Percentiles rank a stretch among this genome's conserved stretches.
phyloP scores from a whole-genome alignment of 768 basidiomycete genomes.

The Leucocoprinus leucothites region DNA sequence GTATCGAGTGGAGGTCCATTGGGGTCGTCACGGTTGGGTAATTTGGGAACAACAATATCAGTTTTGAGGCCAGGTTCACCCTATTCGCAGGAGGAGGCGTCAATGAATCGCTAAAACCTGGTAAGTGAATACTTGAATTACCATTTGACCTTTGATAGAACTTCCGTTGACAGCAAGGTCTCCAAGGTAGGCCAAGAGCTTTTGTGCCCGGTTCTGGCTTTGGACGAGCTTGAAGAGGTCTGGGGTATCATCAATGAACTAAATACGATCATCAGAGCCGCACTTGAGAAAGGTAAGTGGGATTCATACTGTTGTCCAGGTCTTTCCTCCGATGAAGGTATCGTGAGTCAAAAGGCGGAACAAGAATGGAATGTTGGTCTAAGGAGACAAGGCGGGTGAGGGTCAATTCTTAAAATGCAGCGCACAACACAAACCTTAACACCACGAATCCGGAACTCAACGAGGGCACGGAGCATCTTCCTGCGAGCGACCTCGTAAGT shows the following conservation, averaged over 20 bases:
- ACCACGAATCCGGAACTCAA: constrained; percentile 99
- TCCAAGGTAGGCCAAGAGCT: constrained; percentile 93
- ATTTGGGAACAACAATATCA: constrained; percentile 79
- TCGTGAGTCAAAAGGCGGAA: constrained; percentile 97
- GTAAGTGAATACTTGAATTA: constrained; percentile 22
- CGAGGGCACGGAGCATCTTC: constrained; percentile 99
- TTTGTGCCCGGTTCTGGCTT: constrained; percentile 97
- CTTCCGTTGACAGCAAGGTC: constrained; percentile 98
- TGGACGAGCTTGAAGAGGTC: constrained; percentile 98
- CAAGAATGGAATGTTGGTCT: constrained; percentile 99
- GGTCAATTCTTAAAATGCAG: not conserved
- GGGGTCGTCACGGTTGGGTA: constrained; percentile 77
- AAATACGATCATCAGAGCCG: constrained; percentile 2
- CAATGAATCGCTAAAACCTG: no score
- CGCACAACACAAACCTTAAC: constrained; percentile 66
- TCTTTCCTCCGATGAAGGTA: constrained; percentile 92
- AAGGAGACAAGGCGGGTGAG: not conserved
- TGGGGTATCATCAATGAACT: constrained; percentile 99
- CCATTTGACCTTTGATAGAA: constrained; percentile 91
- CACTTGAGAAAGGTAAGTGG: not conserved
- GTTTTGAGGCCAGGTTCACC: constrained; percentile 94
- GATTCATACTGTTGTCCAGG: constrained; percentile 81
- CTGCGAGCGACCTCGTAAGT: constrained; percentile 98
- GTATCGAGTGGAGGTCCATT: constrained; percentile 75
- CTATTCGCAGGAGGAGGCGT: no score